Conservation (phyloP, 768 basidiomycete species). For the Agaricus subrufescens region DNA sequence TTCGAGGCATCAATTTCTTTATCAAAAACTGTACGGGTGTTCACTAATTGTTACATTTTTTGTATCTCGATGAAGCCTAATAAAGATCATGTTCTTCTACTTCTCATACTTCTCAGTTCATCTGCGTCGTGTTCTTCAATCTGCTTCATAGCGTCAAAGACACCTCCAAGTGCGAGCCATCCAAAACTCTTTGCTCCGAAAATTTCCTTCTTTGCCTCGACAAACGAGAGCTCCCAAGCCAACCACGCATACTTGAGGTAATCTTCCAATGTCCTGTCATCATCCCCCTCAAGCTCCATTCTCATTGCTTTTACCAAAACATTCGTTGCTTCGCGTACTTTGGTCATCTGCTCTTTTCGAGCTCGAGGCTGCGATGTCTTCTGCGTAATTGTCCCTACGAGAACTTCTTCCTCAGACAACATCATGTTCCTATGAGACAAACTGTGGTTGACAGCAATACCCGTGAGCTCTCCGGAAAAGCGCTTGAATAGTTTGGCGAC, state of each 20-base stretch:
- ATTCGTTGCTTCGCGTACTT: constrained; percentile 51
- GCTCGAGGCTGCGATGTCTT: constrained; percentile 54
- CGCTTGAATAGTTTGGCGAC: constrained; percentile 29
- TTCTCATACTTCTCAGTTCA: constrained; percentile 14
- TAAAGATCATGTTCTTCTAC: constrained; percentile 1
- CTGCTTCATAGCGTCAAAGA: constrained; percentile 49
- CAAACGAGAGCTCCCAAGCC: constrained; percentile 44
- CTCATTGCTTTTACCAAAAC: constrained; percentile 45
- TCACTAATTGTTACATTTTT: constrained; percentile 4
- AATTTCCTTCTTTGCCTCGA: constrained; percentile 17
- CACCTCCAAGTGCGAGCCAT: constrained; percentile 52
- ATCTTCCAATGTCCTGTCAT: constrained; percentile 31
- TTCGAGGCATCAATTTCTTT: constrained; percentile 15
- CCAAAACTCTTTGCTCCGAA: constrained; percentile 63
- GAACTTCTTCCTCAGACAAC: constrained; percentile 59
- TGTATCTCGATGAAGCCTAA: background rate
- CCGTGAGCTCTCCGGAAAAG: constrained; percentile 44
- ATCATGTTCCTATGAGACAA: constrained; percentile 37
- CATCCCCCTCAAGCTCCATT: constrained; percentile 47
- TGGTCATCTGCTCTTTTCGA: constrained; percentile 48
- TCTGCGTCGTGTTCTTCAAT: constrained; percentile 33
- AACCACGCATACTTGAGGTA: constrained; percentile 48
- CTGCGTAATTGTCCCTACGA: constrained; percentile 62
- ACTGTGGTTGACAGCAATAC: constrained; percentile 42
- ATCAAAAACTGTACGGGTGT: background rate